Percentiles rank a stretch among this genome's conserved stretches.
Evolutionary conservation across 495 filamentous ascomycete genomes (phyloP).

Genomic region (Penicillium turbatum): DNA sequence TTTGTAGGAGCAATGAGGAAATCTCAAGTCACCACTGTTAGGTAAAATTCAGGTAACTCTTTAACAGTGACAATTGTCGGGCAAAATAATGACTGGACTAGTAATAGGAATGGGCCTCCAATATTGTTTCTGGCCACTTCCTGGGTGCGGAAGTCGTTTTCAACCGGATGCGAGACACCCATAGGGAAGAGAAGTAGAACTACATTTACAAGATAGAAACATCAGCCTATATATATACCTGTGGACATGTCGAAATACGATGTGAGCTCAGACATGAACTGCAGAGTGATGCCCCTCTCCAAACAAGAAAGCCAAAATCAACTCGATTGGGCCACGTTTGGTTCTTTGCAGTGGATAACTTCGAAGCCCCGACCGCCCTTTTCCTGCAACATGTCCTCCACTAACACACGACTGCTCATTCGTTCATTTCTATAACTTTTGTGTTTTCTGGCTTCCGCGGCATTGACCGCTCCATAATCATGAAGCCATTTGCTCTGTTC

Average conservation of each 20-base stretch:
- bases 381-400: conserved; percentile 8
- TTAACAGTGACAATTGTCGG: background rate
- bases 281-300: background rate
- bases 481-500: conserved; percentile 36
- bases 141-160: background rate
- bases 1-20: background rate
- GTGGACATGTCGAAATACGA: no score
- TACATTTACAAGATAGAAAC: background rate
- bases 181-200: background rate
- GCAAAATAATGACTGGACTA: background rate
- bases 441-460: conserved; percentile 16
- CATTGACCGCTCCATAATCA: conserved; percentile 32
- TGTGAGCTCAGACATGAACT: background rate
- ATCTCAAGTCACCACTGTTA: background rate
- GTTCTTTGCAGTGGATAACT: conserved; percentile 3
- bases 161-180: background rate
- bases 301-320: background rate
- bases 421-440: background rate
- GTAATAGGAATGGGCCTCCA: background rate
- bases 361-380: conserved; percentile 19
- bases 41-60: background rate
- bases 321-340: conserved; percentile 24
- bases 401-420: conserved; percentile 1
- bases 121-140: background rate
- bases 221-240: conserved; percentile 1